Percentiles rank a stretch among this genome's conserved stretches.
phyloP scores from a whole-genome alignment of 2,329 filamentous ascomycete species.

The Phoma sp. region DNA sequence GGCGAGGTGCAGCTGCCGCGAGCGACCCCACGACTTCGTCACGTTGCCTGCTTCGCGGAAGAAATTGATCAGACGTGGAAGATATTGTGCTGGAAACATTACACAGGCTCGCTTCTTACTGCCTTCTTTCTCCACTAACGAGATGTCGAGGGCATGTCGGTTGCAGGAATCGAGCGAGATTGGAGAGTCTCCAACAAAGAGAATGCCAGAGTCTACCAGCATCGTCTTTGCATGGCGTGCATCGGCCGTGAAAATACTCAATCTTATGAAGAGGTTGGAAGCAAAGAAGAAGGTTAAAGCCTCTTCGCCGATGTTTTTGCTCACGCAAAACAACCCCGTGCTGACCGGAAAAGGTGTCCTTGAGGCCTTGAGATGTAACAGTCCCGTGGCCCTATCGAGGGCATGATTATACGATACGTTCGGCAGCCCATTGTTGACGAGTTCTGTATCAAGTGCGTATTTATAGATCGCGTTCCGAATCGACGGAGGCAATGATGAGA shows the following conservation, averaged over 20 bases:
- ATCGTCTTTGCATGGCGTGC: conserved; percentile 41
- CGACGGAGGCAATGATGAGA: conserved; percentile 35
- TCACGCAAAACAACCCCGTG: conserved; percentile 35
- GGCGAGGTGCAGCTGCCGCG: conserved; percentile 29
- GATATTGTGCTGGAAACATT: conserved; percentile 45
- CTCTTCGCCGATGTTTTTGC: conserved; percentile 32
- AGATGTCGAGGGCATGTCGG: conserved; percentile 37
- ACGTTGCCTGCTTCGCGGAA: conserved; percentile 33
- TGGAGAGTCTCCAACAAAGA: conserved; percentile 29
- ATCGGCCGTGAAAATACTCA: conserved; percentile 34
- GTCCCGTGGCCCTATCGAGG: conserved; percentile 20
- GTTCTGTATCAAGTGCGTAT: conserved; percentile 42
- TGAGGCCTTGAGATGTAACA: conserved; percentile 37
- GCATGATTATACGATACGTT: conserved; percentile 41
- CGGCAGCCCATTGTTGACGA: conserved; percentile 36
- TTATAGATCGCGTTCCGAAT: conserved; percentile 44
- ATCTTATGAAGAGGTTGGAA: conserved; percentile 38
- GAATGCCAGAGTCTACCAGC: conserved; percentile 39
- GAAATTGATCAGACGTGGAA: conserved; percentile 45
- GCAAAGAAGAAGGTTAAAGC: conserved; percentile 39
- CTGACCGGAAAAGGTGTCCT: conserved; percentile 35
- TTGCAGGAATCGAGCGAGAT: not conserved
- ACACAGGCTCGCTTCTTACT: conserved; percentile 33
- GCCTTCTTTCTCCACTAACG: conserved; percentile 37
- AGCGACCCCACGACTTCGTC: conserved; percentile 28